A percentile compares a stretch with the other conserved stretches of the same genome.
phyloP scores from a whole-genome alignment of 441 rosid species.

The Syzygium syzygioides region DNA sequence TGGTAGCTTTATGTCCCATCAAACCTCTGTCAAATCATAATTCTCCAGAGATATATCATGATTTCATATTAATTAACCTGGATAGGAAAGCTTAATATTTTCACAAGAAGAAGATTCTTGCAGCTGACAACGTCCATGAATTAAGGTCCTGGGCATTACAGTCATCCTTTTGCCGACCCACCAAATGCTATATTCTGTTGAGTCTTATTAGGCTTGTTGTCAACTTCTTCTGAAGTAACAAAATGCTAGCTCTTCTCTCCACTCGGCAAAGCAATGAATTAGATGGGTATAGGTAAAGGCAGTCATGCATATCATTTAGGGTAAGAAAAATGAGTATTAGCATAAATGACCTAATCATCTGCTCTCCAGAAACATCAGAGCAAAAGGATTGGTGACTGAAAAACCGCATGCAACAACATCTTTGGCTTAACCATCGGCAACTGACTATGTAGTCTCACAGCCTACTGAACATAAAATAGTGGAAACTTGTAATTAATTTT shows the following conservation, averaged over 20 bases:
- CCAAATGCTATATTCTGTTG: neutral
- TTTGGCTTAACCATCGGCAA: neutral
- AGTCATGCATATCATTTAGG: neutral
- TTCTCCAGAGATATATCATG: neutral
- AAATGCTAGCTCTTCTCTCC: neutral
- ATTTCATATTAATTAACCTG: neutral
- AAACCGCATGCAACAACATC: neutral
- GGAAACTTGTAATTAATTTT: neutral
- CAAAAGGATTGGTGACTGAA: neutral
- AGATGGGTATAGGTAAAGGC: neutral
- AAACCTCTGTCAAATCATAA: neutral
- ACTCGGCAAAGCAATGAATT: neutral
- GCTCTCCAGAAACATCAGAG: neutral
- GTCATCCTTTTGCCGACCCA: neutral
- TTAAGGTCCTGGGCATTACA: neutral
- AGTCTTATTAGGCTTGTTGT: neutral
- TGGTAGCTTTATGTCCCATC: neutral
- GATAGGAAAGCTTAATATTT: neutral
- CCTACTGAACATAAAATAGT: neutral
- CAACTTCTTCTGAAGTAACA: neutral
- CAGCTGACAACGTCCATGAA: neutral
- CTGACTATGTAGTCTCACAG: neutral
- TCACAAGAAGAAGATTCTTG: neutral
- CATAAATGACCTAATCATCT: neutral
- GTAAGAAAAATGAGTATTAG: neutral